These are phyloP conservation scores for Naegleria gruberi DNA, from an alignment of 208 protist genomes.

Conservation along the genomic window DNA sequence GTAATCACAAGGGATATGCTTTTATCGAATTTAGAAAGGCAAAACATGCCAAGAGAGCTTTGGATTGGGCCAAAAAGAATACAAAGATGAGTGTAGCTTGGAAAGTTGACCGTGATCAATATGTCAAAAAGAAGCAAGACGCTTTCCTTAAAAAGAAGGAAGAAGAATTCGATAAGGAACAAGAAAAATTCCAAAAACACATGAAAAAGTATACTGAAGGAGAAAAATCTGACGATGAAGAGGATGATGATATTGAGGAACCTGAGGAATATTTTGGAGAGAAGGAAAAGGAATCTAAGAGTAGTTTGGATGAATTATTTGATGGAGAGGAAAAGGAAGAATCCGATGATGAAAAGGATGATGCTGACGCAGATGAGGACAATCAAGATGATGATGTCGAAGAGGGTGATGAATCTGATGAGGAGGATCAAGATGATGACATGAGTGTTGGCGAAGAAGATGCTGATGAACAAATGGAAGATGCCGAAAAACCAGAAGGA, in stretches of 20 bases:
- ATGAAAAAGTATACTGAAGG: not conserved
- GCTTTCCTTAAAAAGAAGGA: not conserved
- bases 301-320: not conserved
- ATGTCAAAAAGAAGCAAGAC: constrained; percentile 11
- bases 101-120: not conserved
- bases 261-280: not conserved
- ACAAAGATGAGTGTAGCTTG: not conserved
- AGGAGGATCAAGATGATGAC: not conserved
- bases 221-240: not conserved
- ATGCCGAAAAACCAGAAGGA: not conserved
- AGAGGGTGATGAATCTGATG: not conserved
- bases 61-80: not conserved
- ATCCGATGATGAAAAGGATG: not conserved
- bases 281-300: not conserved
- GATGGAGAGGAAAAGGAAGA: not conserved
- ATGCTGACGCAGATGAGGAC: not conserved
- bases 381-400: not conserved
- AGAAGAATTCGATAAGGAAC: not conserved
- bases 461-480: not conserved
- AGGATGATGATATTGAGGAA: not conserved
- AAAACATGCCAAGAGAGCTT: not conserved
- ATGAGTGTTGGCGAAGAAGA: too few relatives aligned
- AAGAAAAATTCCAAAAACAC: not conserved
- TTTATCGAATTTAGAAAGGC: constrained; percentile 2
- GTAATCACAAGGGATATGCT: not conserved